These are phyloP conservation scores for Erigeron canadensis DNA, from an alignment of 129 eudicot species.

Conservation along the genomic window DNA sequence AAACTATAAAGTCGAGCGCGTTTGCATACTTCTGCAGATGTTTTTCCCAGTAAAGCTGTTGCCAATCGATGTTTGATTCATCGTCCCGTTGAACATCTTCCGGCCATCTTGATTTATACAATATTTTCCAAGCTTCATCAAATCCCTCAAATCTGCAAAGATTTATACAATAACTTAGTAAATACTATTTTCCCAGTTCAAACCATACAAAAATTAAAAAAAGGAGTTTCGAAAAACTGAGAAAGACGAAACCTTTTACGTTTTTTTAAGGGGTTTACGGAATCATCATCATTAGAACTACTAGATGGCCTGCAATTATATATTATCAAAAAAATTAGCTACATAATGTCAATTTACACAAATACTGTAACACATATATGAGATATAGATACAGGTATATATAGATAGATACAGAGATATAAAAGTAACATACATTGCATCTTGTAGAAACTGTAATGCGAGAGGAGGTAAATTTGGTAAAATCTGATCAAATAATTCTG, in stretches of 20 bases:
- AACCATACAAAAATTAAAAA: background rate
- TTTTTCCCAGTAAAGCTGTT: slow-evolving; percentile 75
- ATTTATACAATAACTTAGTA: background rate
- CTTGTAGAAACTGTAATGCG: slow-evolving; percentile 66
- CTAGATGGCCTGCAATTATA: slow-evolving; percentile 37
- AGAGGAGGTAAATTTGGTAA: slow-evolving; percentile 55
- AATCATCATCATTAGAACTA: slow-evolving; percentile 22
- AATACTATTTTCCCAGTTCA: slow-evolving; percentile 10
- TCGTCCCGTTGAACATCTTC: slow-evolving; percentile 17
- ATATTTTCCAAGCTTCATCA: slow-evolving; percentile 51
- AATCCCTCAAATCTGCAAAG: slow-evolving; percentile 55
- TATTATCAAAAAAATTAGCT: background rate
- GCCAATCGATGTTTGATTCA: slow-evolving; percentile 51
- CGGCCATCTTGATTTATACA: slow-evolving; percentile 53
- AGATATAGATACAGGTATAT: background rate
- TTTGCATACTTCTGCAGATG: slow-evolving; percentile 73
- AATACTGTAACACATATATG: too few species aligned
- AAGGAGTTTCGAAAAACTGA: background rate
- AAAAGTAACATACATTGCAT: slow-evolving; percentile 57
- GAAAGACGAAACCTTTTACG: slow-evolving; percentile 46
- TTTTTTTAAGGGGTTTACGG: slow-evolving; percentile 29
- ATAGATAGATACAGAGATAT: background rate
- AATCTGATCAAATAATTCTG: slow-evolving; percentile 54
- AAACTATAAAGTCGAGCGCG: slow-evolving; percentile 18
- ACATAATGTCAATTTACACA: background rate